phyloP scores from a whole-genome alignment of 495 filamentous ascomycete genomes.

The Xylaria venustula region DNA sequence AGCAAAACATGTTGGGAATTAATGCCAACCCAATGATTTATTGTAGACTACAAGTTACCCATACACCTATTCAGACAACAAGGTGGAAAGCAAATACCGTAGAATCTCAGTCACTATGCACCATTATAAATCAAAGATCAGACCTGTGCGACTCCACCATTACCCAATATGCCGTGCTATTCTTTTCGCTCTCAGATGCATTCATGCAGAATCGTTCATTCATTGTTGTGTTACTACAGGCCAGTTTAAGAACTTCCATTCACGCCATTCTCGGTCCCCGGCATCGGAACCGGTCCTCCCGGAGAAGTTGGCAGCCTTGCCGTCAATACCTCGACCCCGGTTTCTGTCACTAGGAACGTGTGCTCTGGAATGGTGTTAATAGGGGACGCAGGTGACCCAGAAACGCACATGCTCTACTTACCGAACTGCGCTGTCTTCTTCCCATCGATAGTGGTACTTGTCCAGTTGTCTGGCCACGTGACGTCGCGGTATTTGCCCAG shows the following conservation, averaged over 20 bases:
- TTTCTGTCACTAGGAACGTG: constrained; percentile 89
- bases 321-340: constrained; percentile 90
- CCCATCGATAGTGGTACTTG: constrained; percentile 78
- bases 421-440: constrained; percentile 81
- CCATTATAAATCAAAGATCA: not conserved
- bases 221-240: not conserved
- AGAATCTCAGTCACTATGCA: too few relatives aligned
- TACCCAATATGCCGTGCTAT: not conserved
- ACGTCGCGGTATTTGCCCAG: constrained; percentile 76
- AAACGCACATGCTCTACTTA: constrained; percentile 26
- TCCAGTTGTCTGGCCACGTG: constrained; percentile 93
- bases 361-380: constrained; percentile 60
- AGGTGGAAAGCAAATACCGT: too few relatives aligned
- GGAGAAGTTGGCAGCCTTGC: constrained; percentile 79
- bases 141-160: not conserved
- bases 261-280: constrained; percentile 21
- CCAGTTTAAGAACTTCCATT: constrained; percentile 4
- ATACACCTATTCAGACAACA: too few relatives aligned
- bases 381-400: not conserved
- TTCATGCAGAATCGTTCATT: not conserved
- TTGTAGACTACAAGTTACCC: too few relatives aligned
- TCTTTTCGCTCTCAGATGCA: not conserved
- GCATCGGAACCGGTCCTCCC: constrained; percentile 78
- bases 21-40: too few relatives aligned
- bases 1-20: too few relatives aligned